Evolutionary conservation across 352 stramenopile genomes (phyloP).

Genomic region (Blastocystis sp.): DNA sequence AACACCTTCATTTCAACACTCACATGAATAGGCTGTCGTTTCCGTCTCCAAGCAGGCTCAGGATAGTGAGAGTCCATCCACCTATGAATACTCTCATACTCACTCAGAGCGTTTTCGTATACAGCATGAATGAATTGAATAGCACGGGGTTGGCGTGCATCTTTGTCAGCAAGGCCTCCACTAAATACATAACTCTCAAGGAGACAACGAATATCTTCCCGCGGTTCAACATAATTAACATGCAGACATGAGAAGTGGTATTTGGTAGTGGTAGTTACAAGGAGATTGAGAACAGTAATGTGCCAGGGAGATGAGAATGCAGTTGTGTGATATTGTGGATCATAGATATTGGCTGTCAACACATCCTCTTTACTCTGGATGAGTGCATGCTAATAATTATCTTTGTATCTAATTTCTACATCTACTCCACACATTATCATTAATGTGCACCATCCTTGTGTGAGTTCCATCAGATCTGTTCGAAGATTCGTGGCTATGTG

Average conservation of each 20-base stretch:
- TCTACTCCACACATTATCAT: not conserved
- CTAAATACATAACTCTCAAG: constrained; percentile 52
- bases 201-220: constrained; percentile 48
- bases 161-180: not conserved
- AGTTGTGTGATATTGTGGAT: not conserved
- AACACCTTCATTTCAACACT: constrained; percentile 18
- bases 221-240: constrained; percentile 22
- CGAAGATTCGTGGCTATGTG: not conserved
- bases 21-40: constrained; percentile 22
- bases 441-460: not conserved
- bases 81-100: constrained; percentile 16
- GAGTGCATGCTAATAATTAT: not conserved
- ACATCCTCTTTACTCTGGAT: constrained; percentile 30
- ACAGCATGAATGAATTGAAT: constrained; percentile 1
- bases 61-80: constrained; percentile 52
- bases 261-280: constrained; percentile 19
- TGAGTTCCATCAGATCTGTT: constrained; percentile 4
- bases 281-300: not conserved
- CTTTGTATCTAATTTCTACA: not conserved
- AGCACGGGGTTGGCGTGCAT: too few relatives aligned
- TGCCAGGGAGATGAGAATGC: not conserved
- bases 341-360: not conserved
- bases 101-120: not conserved
- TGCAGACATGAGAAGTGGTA: constrained; percentile 39
- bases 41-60: constrained; percentile 46